These are phyloP conservation scores for Liriodendron chinense DNA, from an alignment of 164 flowering plant genomes.

Conservation along the genomic window DNA sequence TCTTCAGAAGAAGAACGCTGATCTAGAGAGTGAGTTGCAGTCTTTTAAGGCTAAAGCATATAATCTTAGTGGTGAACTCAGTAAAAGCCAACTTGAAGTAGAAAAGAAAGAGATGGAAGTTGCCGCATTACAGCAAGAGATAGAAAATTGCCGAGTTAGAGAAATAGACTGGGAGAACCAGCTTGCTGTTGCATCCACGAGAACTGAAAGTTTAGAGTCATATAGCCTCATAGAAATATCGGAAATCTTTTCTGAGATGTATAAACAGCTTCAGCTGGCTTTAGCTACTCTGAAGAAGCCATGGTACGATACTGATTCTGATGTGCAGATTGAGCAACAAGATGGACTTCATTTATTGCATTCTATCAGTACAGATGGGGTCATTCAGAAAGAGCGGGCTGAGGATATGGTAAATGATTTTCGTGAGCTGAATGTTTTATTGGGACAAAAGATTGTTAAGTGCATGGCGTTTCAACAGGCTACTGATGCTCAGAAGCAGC, in stretches of 20 bases:
- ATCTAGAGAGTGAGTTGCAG: conserved; percentile 42
- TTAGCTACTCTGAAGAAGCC: conserved; percentile 31
- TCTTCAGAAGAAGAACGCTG: conserved; percentile 34
- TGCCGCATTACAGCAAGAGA: conserved; percentile 26
- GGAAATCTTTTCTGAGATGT: conserved; percentile 22
- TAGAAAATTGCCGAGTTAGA: conserved; percentile 20
- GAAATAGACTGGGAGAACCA: conserved; percentile 19
- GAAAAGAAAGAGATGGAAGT: conserved; percentile 27
- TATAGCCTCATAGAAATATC: conserved; percentile 15
- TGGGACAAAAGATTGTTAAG: conserved; percentile 34
- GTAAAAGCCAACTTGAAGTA: conserved; percentile 15
- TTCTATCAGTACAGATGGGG: conserved; percentile 11
- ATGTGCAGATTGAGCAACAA: background rate
- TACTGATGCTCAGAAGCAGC: conserved; percentile 20
- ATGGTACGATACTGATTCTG: conserved; percentile 14
- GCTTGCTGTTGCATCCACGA: conserved; percentile 2
- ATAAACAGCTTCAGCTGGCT: conserved; percentile 34
- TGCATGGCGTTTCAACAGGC: conserved; percentile 20
- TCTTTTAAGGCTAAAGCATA: conserved; percentile 29
- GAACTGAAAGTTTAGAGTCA: conserved; percentile 16
- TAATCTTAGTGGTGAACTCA: conserved; percentile 39
- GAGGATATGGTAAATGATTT: conserved; percentile 28
- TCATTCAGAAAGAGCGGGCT: conserved; percentile 24
- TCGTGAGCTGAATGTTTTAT: conserved; percentile 30
- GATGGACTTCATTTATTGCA: conserved; percentile 11